Conservation (phyloP, 768 basidiomycete species). For the Boletus pseudo-olivaceus region DNA sequence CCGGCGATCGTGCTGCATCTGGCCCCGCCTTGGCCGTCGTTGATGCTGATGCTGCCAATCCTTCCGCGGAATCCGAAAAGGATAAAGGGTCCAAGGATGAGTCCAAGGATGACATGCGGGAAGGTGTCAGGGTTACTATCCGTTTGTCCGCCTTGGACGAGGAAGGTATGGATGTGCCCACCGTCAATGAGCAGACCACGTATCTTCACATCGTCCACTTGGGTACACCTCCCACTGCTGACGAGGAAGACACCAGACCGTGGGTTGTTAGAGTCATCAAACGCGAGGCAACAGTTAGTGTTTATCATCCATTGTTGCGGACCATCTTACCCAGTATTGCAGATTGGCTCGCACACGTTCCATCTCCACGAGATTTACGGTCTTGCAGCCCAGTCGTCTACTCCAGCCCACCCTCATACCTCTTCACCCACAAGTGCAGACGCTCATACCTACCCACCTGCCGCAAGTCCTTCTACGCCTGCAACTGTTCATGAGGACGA, state of each 20-base stretch:
- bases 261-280: conserved; percentile 95
- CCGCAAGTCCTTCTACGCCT: conserved; percentile 18
- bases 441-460: conserved; percentile 48
- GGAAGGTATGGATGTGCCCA: conserved; percentile 60
- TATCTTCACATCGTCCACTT: conserved; percentile 83
- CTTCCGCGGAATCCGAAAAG: conserved; percentile 35
- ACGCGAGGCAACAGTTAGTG: conserved; percentile 75
- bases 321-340: background rate
- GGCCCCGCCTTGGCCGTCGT: conserved; percentile 80
- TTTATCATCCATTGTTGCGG: background rate
- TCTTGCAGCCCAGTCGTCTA: conserved; percentile 57
- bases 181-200: conserved; percentile 82
- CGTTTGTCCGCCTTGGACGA: conserved; percentile 79
- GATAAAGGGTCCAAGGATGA: conserved; percentile 45
- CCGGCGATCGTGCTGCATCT: conserved; percentile 48
- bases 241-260: conserved; percentile 60
- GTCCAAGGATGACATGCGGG: conserved; percentile 45
- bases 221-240: conserved; percentile 41
- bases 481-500: conserved; percentile 52
- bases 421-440: conserved; percentile 37
- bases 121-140: conserved; percentile 78
- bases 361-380: conserved; percentile 95
- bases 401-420: conserved; percentile 33
- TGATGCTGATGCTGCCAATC: conserved; percentile 53
- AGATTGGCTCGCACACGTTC: conserved; percentile 94